phyloP scores from a whole-genome alignment of 805 yeast genomes.

The Yarrowia sp. region DNA sequence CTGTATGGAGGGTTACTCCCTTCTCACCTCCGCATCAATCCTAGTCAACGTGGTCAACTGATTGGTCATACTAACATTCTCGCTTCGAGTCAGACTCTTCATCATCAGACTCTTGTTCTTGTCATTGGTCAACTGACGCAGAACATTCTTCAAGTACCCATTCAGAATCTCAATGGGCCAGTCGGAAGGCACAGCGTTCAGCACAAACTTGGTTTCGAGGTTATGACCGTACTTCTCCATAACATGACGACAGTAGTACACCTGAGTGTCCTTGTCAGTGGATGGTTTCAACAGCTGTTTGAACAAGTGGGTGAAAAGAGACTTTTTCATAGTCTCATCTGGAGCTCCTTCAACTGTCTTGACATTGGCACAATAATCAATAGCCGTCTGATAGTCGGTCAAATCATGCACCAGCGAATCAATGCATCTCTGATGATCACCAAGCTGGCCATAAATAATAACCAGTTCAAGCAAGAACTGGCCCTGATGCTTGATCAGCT shows the following conservation, averaged over 20 bases:
- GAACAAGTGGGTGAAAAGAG: slow-evolving; percentile 35
- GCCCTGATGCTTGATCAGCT: not conserved
- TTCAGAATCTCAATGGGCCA: slow-evolving; percentile 39
- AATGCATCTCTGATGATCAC: slow-evolving; percentile 39
- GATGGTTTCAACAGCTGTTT: slow-evolving; percentile 33
- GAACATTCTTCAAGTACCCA: slow-evolving; percentile 32
- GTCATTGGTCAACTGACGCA: slow-evolving; percentile 29
- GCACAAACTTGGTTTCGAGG: slow-evolving; percentile 36
- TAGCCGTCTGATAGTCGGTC: slow-evolving; percentile 39
- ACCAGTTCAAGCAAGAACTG: slow-evolving; percentile 39
- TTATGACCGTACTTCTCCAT: slow-evolving; percentile 36
- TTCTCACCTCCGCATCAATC: slow-evolving; percentile 3
- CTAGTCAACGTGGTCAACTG: slow-evolving; percentile 25
- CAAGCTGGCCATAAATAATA: slow-evolving; percentile 37
- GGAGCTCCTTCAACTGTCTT: slow-evolving; percentile 26
- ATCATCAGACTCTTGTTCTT: slow-evolving; percentile 31
- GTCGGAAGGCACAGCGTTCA: slow-evolving; percentile 35
- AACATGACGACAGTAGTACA: slow-evolving; percentile 33
- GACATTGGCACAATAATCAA: slow-evolving; percentile 39
- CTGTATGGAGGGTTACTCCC: not conserved
- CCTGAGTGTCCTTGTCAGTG: slow-evolving; percentile 30
- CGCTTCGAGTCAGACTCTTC: slow-evolving; percentile 31
- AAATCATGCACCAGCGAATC: slow-evolving; percentile 37
- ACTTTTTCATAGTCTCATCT: slow-evolving; percentile 26
- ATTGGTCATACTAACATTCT: slow-evolving; percentile 28